These are phyloP conservation scores for Mycena polygramma DNA, from an alignment of 768 basidiomycete genomes.

Conservation along the genomic window DNA sequence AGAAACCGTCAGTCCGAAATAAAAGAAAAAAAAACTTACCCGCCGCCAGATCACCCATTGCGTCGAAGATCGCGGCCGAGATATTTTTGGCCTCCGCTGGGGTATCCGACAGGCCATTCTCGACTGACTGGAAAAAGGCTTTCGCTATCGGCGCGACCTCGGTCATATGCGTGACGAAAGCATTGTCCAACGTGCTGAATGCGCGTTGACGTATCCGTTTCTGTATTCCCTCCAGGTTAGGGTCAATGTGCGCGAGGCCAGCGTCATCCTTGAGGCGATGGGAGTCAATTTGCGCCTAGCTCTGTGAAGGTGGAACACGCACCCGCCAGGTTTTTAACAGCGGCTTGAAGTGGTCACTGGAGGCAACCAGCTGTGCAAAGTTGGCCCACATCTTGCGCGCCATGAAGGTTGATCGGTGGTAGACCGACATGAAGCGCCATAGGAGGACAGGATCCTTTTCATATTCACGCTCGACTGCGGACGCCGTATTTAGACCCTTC, in stretches of 20 bases:
- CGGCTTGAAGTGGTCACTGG: constrained; percentile 21
- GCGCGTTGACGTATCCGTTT: constrained; percentile 9
- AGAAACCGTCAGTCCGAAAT: neutral
- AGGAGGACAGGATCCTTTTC: constrained; percentile 18
- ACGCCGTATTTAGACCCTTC: constrained; percentile 22
- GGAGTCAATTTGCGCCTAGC: neutral
- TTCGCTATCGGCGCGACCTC: neutral
- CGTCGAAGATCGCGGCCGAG: constrained; percentile 24
- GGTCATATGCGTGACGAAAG: neutral
- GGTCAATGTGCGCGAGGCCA: constrained; percentile 27
- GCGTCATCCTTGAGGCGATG: neutral
- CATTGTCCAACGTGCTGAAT: neutral
- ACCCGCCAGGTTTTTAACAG: constrained; percentile 22
- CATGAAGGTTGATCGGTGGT: neutral
- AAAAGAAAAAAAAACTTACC: constrained; percentile 6
- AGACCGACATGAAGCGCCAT: constrained; percentile 25
- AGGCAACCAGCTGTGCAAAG: constrained; percentile 14
- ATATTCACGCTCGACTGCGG: constrained; percentile 34
- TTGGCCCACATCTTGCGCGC: constrained; percentile 25
- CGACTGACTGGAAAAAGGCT: constrained; percentile 3
- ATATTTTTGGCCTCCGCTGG: constrained; percentile 21
- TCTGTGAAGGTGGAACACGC: neutral
- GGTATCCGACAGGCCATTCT: constrained; percentile 1
- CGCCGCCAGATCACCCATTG: constrained; percentile 30
- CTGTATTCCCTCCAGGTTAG: constrained; percentile 4